These are phyloP conservation scores for Calonectria pauciramosa DNA, from an alignment of 2,329 filamentous ascomycete genomes.

Conservation along the genomic window DNA sequence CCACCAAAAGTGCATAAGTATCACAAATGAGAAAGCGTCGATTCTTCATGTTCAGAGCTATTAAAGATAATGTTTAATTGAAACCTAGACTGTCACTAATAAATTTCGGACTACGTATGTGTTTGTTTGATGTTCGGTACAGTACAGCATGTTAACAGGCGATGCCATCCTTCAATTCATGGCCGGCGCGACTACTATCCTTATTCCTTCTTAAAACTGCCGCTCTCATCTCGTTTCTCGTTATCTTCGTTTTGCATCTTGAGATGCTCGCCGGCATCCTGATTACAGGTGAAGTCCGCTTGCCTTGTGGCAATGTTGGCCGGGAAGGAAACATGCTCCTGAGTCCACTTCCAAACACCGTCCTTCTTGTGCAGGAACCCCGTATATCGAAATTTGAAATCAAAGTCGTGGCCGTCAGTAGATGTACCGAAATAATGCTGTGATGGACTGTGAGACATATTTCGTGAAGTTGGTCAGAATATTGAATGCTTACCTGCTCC, in stretches of 20 bases:
- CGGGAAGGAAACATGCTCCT: constrained; percentile 15
- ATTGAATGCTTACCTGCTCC: background rate
- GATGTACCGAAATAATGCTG: constrained; percentile 11
- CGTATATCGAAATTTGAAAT: constrained; percentile 13
- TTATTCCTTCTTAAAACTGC: background rate
- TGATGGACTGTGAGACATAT: background rate
- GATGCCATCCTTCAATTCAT: background rate
- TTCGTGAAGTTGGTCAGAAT: too few species aligned
- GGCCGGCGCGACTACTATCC: too few species aligned
- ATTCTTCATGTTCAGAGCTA: background rate
- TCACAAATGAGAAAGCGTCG: background rate
- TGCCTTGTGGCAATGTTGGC: constrained; percentile 4
- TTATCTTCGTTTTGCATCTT: constrained; percentile 2
- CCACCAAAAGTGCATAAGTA: background rate
- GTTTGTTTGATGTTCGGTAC: background rate
- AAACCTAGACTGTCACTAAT: background rate
- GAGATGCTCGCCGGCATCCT: constrained; percentile 5
- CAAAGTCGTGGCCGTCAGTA: constrained; percentile 3
- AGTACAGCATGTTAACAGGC: background rate
- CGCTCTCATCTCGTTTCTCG: background rate
- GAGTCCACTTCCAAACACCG: constrained; percentile 12
- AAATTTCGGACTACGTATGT: background rate
- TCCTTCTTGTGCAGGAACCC: constrained; percentile 10
- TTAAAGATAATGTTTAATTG: background rate
- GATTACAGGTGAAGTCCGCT: constrained; percentile 10